These are phyloP conservation scores for Pseudogymnoascus sp. DNA, from an alignment of 2,329 filamentous ascomycete genomes.

Conservation along the genomic window DNA sequence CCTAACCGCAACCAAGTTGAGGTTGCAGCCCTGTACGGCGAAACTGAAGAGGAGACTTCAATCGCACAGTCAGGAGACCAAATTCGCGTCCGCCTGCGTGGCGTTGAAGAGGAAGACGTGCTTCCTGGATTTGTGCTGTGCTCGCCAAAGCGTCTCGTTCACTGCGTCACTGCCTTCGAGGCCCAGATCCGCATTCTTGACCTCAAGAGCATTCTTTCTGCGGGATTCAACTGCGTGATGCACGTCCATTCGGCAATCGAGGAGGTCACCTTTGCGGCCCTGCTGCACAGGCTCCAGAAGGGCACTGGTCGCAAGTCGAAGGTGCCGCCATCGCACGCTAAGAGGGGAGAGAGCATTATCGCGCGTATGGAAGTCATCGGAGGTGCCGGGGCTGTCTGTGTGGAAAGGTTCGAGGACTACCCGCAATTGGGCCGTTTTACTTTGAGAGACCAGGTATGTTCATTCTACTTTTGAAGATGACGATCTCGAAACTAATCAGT, in stretches of 20 bases:
- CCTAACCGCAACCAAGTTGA: slow-evolving; percentile 79
- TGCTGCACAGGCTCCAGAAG: slow-evolving; percentile 93
- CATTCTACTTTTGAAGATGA: slow-evolving; percentile 23
- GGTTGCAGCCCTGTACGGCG: slow-evolving; percentile 81
- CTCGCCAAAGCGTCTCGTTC: slow-evolving; percentile 86
- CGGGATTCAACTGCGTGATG: slow-evolving; percentile 95
- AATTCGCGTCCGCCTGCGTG: slow-evolving; percentile 82
- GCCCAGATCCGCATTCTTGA: slow-evolving; percentile 95
- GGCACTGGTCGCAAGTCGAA: slow-evolving; percentile 92
- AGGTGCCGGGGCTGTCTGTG: slow-evolving; percentile 77
- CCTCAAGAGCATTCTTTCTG: slow-evolving; percentile 85
- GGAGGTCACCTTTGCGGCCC: slow-evolving; percentile 82
- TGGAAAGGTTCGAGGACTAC: slow-evolving; percentile 94
- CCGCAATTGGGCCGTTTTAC: slow-evolving; percentile 89
- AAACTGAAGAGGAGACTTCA: slow-evolving; percentile 86
- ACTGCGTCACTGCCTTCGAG: slow-evolving; percentile 84
- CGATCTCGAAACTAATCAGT: slow-evolving; percentile 14
- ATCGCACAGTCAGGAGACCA: slow-evolving; percentile 89
- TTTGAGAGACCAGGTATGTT: slow-evolving; percentile 69
- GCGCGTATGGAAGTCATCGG: slow-evolving; percentile 83
- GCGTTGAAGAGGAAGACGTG: slow-evolving; percentile 96
- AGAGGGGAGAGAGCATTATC: slow-evolving; percentile 75
- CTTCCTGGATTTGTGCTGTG: slow-evolving; percentile 93
- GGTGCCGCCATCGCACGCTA: slow-evolving; percentile 84
- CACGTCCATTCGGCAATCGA: slow-evolving; percentile 97